Evolutionary conservation across 306 rosid species (phyloP).

Genomic region (Prunus mume): DNA sequence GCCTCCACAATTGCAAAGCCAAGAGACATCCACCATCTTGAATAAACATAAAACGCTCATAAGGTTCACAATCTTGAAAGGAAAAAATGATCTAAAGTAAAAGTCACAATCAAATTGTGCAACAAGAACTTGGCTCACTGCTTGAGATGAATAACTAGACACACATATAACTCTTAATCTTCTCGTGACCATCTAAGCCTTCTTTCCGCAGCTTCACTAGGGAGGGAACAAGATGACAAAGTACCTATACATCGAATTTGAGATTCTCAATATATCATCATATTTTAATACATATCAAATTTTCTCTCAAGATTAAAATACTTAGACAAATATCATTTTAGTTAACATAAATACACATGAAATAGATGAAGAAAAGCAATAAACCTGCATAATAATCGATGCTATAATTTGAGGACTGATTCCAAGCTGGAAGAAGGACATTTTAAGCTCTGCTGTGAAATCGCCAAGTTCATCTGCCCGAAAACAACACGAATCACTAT

Average conservation of each 20-base stretch:
- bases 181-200: slow-evolving; percentile 96
- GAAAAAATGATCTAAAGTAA: slow-evolving; percentile 19
- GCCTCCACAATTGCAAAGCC: slow-evolving; percentile 95
- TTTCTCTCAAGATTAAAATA: background rate
- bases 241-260: slow-evolving; percentile 53
- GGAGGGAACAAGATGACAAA: slow-evolving; percentile 84
- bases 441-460: slow-evolving; percentile 75
- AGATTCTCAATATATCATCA: background rate
- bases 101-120: slow-evolving; percentile 17
- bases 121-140: slow-evolving; percentile 51
- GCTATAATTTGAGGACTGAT: slow-evolving; percentile 97
- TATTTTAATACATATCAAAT: background rate
- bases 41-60: slow-evolving; percentile 28
- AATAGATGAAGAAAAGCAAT: slow-evolving; percentile 9
- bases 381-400: slow-evolving; percentile 96
- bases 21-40: slow-evolving; percentile 98
- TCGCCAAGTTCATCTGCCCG: slow-evolving; percentile 97
- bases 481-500: slow-evolving; percentile 35
- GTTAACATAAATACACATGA: background rate
- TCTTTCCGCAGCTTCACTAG: slow-evolving; percentile 95
- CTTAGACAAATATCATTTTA: background rate
- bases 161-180: slow-evolving; percentile 98
- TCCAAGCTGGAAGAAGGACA: slow-evolving; percentile 97
- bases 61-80: slow-evolving; percentile 21
- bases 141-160: slow-evolving; percentile 67